Base-by-base conservation (phyloP, 495 filamentous ascomycete species). In the Penicillium longicatenatum region DNA sequence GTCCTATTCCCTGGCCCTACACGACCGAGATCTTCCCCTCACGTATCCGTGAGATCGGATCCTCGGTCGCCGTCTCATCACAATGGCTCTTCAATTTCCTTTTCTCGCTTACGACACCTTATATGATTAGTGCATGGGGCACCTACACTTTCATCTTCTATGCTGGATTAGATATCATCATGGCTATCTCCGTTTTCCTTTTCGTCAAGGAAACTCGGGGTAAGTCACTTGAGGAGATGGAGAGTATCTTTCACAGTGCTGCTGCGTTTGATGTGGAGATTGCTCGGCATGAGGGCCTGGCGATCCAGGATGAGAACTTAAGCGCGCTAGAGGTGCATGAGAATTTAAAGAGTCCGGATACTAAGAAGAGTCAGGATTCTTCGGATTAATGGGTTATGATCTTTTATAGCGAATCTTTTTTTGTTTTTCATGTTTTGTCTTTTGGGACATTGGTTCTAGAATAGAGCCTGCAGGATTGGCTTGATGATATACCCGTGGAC, bases 161-260 rank as follows among this genome's bases (percentile, higher is more conserved):
- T 52, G 75, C 63, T 2, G 50, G 49, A 3, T 63, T 68, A 4
- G 71, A 73, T 54, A 47, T 75, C 3, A 46, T 71, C 14, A 82
- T 80, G 31, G 78, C 78, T 0, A 14, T 78, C 1, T 82, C 81
- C 77, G 83, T 84, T 6, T 85, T 74, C 68, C 79, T 86, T 54
- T 82, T 77, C 39, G 75, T 88, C 0, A 86, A 85, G 3, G 87
- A 89, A 70, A 90, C 85, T 0, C 81, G 79, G 6, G 80, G 82
- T 0, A 61, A 74, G 39, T 70, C 71, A 54, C 62, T 81, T 8
- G 78, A 81, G 57, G 77, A 79, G 52, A 79, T 79, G 75, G 74
- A 79, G 30, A 67, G 54, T 2, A 64, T 67, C 6, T 69, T 69
- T 55, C 30, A 69, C 57, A 67, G 67, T 35, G 60, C 45, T 19